Base-by-base conservation (phyloP, 352 stramenopile genomes). In the Globisporangium alternatum region DNA sequence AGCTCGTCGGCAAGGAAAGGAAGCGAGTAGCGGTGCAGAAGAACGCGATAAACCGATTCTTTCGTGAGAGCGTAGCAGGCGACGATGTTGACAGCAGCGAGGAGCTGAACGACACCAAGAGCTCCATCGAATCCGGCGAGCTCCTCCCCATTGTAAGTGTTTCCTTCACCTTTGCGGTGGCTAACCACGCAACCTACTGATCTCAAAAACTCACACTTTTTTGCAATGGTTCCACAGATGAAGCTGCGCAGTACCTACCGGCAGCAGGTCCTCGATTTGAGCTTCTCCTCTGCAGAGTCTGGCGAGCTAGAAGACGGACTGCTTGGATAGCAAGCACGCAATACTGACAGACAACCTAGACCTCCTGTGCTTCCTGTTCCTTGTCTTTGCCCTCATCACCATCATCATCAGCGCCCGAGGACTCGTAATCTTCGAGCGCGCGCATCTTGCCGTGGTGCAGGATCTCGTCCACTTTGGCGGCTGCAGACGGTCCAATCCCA, bases 71-170 rank as follows among this genome's bases (percentile, higher is more conserved):
- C 37, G 59, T 66, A 39, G 37, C 60, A n/a, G 64, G 21, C 7
- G 41, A 58, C n/a, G 30, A 31, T 5, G 3, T 45, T 25, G 31
- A 58, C 10, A 58, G n/a, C n/a, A 21, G 39, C 5, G 66, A 65
- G 4, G 21, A 39, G 6, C 25, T 48, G 19, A 47, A 64, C 15
- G 69, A 45, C 17, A 44, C 56, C 13, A 57, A 54, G 13, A 77
- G 57, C 57, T 91, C 78, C 0, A 56, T 80, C 17, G 80, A 91
- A 67, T 88, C 80, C 0, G 81, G 80, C 43, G 80, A 93, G 56
- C 63, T 90, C 3, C 60, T 71, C 8, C 66, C 63, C 0, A 65
- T 76, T 53, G 73, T 81, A 76, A 64, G 61, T 66, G 7, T 48
- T 19, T n/a, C 0, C 15, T 31, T 39, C 30, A 44, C 25, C 49